Percentiles rank a stretch among this genome's conserved stretches.
These are phyloP conservation scores for Mucor circinelloides DNA, from an alignment of 371 early-diverging fungal genomes.

Conservation along the genomic window DNA sequence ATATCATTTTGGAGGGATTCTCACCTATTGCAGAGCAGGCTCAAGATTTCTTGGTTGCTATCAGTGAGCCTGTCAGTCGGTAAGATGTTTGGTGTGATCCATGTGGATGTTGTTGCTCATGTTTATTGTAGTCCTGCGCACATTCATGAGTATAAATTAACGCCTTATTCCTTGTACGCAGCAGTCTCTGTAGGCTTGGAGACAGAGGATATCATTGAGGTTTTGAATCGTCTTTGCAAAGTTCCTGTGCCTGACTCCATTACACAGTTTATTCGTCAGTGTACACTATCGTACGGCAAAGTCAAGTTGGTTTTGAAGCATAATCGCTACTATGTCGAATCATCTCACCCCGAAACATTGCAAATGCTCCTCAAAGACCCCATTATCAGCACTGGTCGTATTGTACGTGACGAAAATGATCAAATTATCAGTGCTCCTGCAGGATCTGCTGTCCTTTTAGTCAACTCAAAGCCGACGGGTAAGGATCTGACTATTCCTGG, in stretches of 20 bases:
- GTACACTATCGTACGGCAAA: constrained; percentile 96
- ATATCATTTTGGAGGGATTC: constrained; percentile 97
- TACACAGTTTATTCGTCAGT: constrained; percentile 85
- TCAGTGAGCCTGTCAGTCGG: constrained; percentile 97
- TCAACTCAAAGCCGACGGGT: constrained; percentile 53
- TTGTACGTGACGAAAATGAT: constrained; percentile 54
- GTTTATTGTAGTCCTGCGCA: constrained; percentile 74
- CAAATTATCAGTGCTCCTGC: constrained; percentile 36
- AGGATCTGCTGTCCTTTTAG: constrained; percentile 30
- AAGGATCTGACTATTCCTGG: constrained; percentile 68
- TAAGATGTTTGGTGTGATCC: constrained; percentile 22
- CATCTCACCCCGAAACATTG: constrained; percentile 84
- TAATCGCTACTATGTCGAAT: constrained; percentile 95
- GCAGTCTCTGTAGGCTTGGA: constrained; percentile 99
- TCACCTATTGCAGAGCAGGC: constrained; percentile 95
- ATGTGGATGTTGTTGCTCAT: background rate
- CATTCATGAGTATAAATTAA: constrained; percentile 99
- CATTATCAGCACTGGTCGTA: constrained; percentile 73
- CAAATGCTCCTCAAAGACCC: constrained; percentile 85
- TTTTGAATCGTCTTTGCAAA: constrained; percentile 92
- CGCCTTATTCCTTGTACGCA: constrained; percentile 98
- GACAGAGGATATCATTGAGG: constrained; percentile 94
- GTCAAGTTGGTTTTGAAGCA: constrained; percentile 97
- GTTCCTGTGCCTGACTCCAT: constrained; percentile 87
- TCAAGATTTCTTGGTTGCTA: constrained; percentile 98